Base-by-base conservation (phyloP, 2,329 filamentous ascomycete genomes). In the Colletotrichum neosansevieriae region DNA sequence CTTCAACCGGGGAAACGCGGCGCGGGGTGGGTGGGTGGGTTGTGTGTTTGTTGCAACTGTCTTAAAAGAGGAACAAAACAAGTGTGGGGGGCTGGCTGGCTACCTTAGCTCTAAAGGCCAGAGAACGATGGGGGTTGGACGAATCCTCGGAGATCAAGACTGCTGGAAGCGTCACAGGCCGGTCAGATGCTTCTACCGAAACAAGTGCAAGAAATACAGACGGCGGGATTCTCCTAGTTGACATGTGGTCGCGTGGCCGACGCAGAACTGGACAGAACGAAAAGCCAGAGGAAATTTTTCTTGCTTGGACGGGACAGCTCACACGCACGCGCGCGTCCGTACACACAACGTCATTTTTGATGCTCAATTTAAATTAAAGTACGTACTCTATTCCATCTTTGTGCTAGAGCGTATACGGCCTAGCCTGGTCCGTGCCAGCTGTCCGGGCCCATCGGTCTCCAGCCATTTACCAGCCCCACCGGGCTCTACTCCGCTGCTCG, bases 221-320 rank as follows among this genome's bases (percentile, higher is more conserved):
- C 49, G 58, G 53, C 24, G 47, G 45, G 58, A 42, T 53, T 53
- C 32, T 32, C 58, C 58, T 32, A 61, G 58, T 67, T 67, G 64
- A 67, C 60, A 67, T 67, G 64, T 67, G 51, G 54, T 68, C 61
- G 54, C 61, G 65, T 68, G 65, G 65, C 17, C 60, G 24, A 53
- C 34, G 36, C 38, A 32, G 60, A 29, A 7, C 17, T 54, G 47
- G 49, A 44, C 40, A 47, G 6, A 29, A 29, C 6, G 5, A 49
- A 40, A 15, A 15, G 2, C 36, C 36, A 38, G 36, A 38, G 58
- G 58, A 68, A 50, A 54, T 59, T 68, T 29, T 67, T 65, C 56
- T 32, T 53, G 47, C 54, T 50, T 45, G 53, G 45, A 63, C 63
- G 42, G 65, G 40, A 59, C 63, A 66, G 21, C 21, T 21, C 21